Percentiles rank a stretch among this genome's conserved stretches.
Conservation (phyloP, 768 basidiomycete genomes). For the Lactarius deliciosus region DNA sequence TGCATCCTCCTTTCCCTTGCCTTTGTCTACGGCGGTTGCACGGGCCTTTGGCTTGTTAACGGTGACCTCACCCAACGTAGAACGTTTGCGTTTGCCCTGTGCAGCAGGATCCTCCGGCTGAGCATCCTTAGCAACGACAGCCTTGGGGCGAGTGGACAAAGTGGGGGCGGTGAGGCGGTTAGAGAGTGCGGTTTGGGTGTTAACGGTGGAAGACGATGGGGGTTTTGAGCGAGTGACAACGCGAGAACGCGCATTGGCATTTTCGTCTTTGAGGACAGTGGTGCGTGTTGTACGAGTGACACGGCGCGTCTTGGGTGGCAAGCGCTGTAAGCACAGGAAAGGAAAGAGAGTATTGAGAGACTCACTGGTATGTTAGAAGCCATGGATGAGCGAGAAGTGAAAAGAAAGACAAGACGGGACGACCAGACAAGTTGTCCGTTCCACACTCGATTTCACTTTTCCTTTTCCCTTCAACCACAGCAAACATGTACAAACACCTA, state of each 20-base stretch:
- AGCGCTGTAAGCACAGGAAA: not conserved
- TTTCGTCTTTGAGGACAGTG: conserved; percentile 63
- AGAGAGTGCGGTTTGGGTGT: conserved; percentile 38
- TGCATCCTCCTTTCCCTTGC: conserved; percentile 49
- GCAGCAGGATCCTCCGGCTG: conserved; percentile 47
- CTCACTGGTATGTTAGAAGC: conserved; percentile 50
- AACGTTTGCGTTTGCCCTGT: conserved; percentile 71
- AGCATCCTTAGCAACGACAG: conserved; percentile 40
- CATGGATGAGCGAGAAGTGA: conserved; percentile 31
- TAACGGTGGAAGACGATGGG: conserved; percentile 44
- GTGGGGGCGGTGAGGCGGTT: conserved; percentile 47
- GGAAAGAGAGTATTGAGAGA: conserved; percentile 8
- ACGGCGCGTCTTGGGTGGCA: conserved; percentile 54
- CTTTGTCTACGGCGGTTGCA: conserved; percentile 45
- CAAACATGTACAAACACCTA: conserved; percentile 39
- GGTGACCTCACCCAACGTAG: conserved; percentile 72
- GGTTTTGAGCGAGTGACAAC: conserved; percentile 62
- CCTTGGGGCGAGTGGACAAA: conserved; percentile 54
- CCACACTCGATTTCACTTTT: not conserved
- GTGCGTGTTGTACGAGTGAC: conserved; percentile 55
- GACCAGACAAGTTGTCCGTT: not conserved
- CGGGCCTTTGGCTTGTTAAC: conserved; percentile 47
- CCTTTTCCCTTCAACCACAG: conserved; percentile 37
- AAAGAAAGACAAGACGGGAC: conserved; percentile 17
- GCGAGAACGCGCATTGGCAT: conserved; percentile 64